Evolutionary conservation across 2,329 filamentous ascomycete species (phyloP), one percentile per base, ranked within the genome.

Genomic region (Epichloe sylvatica): DNA sequence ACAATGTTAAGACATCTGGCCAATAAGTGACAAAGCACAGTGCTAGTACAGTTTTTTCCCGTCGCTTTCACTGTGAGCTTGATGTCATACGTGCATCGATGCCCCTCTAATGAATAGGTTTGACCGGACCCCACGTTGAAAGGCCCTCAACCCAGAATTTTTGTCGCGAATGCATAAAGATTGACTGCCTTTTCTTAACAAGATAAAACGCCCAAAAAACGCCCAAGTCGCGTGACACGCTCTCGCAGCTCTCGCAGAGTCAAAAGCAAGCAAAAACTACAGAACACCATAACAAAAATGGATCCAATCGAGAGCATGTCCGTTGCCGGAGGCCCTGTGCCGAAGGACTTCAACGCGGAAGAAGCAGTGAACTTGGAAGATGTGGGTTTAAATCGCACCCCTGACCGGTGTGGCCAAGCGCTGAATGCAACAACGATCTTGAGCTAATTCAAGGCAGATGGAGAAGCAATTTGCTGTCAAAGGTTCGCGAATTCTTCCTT

Each of bases 401-500:
- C 19, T 41, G 13, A 3, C 19, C 33, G 13, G 17, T 21, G n/a
- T 43, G 17, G 13, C 25, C 36, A 34, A 45, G 33, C 33, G 5
- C 21, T 36, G 11, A 7, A 15, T n/a, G 23, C 40, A 11, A 17
- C n/a, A 21, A 41, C 44, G 34, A 46, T 7, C 5, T 13, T 12
- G 11, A 15, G 30, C 19, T 23, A 13, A 3, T 44, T 15, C 13
- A 37, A 17, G 37, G 6, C 19, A 94, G 86, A 96, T 98, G 66
- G 92, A 98, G 78, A 95, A 96, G 77, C 92, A 97, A 69, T 98
- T 98, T 62, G 92, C 92, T 33, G 92, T 98, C 60, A 97, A 97
- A 75, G 85, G 86, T 88, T 61, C 43, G 63, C 17, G 3, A n/a
- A 40, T 21, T 43, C 13, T 17, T 40, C 12, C 12, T 7, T 17